Evolutionary conservation across 495 filamentous ascomycete species (phyloP).

Genomic region (Penicillium coprophilum): DNA sequence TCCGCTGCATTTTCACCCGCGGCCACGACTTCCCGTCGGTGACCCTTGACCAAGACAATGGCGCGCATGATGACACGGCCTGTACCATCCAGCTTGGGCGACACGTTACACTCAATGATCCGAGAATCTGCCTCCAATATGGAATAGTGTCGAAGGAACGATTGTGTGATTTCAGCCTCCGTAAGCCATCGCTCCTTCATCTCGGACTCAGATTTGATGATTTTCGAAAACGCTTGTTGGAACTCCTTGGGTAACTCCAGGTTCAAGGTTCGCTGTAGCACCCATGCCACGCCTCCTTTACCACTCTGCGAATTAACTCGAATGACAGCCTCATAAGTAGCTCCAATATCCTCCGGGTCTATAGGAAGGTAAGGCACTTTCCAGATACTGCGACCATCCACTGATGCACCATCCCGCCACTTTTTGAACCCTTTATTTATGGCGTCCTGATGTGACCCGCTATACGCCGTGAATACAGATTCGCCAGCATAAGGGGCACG

Average conservation of each 20-base stretch:
- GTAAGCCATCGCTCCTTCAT: conserved; percentile 1
- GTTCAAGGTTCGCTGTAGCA: conserved; percentile 58
- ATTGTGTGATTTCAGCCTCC: conserved; percentile 6
- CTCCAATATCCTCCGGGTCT: conserved; percentile 81
- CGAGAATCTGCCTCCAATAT: conserved; percentile 8
- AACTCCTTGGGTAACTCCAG: conserved; percentile 63
- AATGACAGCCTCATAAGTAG: conserved; percentile 87
- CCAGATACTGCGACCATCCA: conserved; percentile 33
- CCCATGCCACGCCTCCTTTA: conserved; percentile 83
- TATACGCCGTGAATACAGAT: conserved; percentile 81
- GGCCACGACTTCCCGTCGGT: not conserved
- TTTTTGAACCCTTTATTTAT: conserved; percentile 84
- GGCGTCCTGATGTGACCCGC: conserved; percentile 84
- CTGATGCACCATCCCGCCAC: not conserved
- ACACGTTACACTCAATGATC: not conserved
- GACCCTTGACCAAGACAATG: not conserved
- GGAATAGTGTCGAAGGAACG: conserved; percentile 6
- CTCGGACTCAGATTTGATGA: conserved; percentile 8
- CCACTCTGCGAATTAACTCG: conserved; percentile 87
- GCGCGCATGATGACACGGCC: not conserved
- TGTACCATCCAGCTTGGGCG: not conserved
- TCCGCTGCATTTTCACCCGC: not conserved
- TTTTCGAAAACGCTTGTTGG: conserved; percentile 6
- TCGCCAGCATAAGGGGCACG: conserved; percentile 81
- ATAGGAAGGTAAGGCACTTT: conserved; percentile 81